Evolutionary conservation across 495 filamentous ascomycete genomes (phyloP), one percentile per base, ranked within the genome.

Genomic region (Viridothelium virens): DNA sequence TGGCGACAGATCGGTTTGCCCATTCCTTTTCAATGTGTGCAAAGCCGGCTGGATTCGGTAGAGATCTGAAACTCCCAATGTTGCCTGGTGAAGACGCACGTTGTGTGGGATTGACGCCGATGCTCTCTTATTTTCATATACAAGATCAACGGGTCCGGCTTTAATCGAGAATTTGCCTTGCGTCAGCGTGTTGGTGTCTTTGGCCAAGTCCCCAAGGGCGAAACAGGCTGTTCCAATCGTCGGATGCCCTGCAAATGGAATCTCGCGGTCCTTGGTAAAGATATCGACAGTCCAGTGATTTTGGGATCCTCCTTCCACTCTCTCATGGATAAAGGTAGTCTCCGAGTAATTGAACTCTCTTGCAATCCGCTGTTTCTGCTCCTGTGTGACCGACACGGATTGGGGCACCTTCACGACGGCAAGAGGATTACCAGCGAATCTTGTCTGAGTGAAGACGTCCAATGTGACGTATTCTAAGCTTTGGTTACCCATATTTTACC

Each of bases 261-360:
- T 73, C 71, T 92, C 89, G 10, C 44, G 37, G 11, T 68, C 68
- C 37, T 79, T 73, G 16, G 79, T 74, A 79, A 91, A 91, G 76
- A 91, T 93, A 75, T 90, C 85, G 71, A 91, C 85, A 2, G 78
- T 67, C 53, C 80, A 76, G 41, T 71, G 65, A n/a, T 61, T 67
- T 12, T 59, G 12, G 10, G 65, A 50, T 10, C 64, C 64, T n/a
- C 34, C 67, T 16, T 63, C 37, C 0, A 7, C 37, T 12, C 34
- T 64, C 14, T 81, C 78, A 73, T 91, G 84, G 14, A 94, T 76
- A 76, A 93, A 96, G 63, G 92, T 87, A 1, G 86, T 92, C 72
- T 94, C 91, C 3, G 89, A 91, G 69, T 91, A 81, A 69, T 93
- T 93, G 86, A 94, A 94, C 76, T 96, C 91, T 38, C 74, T 70